Evolutionary conservation across 139 green algal species (phyloP), one percentile per base, ranked within the genome.

Genomic region (Chlorella sp.): DNA sequence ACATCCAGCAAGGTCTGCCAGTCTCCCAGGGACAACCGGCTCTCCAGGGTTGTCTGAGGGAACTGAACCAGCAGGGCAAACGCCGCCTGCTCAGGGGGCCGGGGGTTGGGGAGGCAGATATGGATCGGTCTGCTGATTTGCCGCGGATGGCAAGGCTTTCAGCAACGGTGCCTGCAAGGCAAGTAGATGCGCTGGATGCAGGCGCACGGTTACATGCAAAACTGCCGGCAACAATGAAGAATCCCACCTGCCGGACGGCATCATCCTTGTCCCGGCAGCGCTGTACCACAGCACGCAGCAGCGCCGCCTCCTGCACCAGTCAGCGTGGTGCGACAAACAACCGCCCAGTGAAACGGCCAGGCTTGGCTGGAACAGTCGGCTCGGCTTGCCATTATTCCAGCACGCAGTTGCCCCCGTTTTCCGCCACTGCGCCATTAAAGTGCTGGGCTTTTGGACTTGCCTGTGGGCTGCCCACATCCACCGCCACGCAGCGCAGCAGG

Each of bases 231-330:
- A n/a, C n/a, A n/a, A n/a, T n/a, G n/a, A n/a, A n/a, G n/a, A n/a
- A 60, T 54, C 46, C 11, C 60, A 75, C 60, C 19, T 36, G 46
- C 2, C 81, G 68, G 51, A 85, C 81, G 8, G 8, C 46, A 14
- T 72, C 69, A 36, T 85, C 81, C 26, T 43, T 68, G 81, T 85
- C 81, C 2, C 67, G 69, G 69, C 81, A 85, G 38, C 69, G 48
- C 69, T 68, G 40, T 1, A 34, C 40, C n/a, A 79, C 69, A 26
- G 51, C 69, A 34, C 22, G 36, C 24, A 79, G 46, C 68, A 85
- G 69, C 3, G 36, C 30, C 24, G 32, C 69, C 56, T 85, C 81
- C 81, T 85, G 81, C 48, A 70, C 3, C 17, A 2, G 34, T 14
- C 76, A 38, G 13, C 17, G 67, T 20, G 56, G 56, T 65, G 56